Evolutionary conservation across 2,329 filamentous ascomycete species (phyloP).

Genomic region (Diplodia seriata): DNA sequence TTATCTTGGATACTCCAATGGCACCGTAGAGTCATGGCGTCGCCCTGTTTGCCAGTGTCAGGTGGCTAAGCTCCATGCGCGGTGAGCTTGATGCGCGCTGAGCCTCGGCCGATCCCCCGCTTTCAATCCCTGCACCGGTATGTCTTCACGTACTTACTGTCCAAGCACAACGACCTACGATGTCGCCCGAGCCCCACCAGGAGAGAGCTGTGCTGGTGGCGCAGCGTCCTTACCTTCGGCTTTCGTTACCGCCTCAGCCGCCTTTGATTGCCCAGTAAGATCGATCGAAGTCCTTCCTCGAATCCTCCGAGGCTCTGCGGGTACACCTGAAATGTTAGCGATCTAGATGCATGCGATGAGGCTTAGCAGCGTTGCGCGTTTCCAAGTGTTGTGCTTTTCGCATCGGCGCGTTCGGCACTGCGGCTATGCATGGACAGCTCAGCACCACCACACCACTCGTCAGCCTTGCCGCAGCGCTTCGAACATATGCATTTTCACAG

Average conservation of each 20-base stretch:
- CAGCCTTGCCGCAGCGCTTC: not conserved
- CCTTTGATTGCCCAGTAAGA: not conserved
- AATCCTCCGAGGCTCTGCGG: not conserved
- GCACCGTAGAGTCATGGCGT: no score
- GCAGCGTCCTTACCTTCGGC: not conserved
- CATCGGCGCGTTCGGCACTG: not conserved
- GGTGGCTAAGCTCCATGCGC: not conserved
- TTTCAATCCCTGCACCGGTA: not conserved
- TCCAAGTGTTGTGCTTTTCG: not conserved
- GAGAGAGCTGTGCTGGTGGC: not conserved
- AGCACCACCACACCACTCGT: not conserved
- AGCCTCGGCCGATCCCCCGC: not conserved
- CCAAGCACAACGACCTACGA: no score
- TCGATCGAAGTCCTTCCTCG: not conserved
- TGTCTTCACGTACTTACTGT: no score
- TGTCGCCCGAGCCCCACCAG: not conserved
- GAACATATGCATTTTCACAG: no score
- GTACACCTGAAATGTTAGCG: not conserved
- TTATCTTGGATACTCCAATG: no score
- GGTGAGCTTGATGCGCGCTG: not conserved
- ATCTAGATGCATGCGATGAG: no score
- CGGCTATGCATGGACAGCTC: not conserved
- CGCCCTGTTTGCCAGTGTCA: not conserved
- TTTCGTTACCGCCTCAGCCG: not conserved
- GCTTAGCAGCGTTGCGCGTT: no score